Conservation (phyloP, 2,329 filamentous ascomycete genomes). For the Gnomoniopsis sp. region DNA sequence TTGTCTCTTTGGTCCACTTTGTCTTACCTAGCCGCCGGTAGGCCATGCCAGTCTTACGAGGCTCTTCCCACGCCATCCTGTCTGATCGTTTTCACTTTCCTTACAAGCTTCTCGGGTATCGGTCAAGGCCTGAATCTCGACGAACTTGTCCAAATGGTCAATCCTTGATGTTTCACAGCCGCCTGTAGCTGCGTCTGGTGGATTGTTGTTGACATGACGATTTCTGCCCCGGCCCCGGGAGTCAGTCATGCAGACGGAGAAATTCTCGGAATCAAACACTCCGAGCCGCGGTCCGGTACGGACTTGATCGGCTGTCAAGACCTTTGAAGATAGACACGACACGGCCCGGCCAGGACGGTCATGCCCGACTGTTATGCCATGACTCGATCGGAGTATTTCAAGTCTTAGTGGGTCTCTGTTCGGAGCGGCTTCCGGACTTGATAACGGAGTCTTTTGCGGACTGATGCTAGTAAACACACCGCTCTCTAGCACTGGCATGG, state of each 20-base stretch:
- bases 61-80: slow-evolving; percentile 41
- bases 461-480: not conserved
- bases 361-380: not conserved
- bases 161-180: not conserved
- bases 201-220: not conserved
- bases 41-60: slow-evolving; percentile 41
- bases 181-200: not conserved
- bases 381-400: not conserved
- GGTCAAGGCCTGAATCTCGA: not conserved
- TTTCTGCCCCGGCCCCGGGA: not conserved
- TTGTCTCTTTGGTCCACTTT: not conserved
- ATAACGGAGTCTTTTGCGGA: not conserved
- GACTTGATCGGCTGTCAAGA: not conserved
- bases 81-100: not conserved
- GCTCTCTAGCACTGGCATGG: not conserved
- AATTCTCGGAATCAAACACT: slow-evolving; percentile 10
- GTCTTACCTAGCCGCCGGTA: slow-evolving; percentile 32
- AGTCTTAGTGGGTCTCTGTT: not conserved
- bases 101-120: not conserved
- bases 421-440: not conserved
- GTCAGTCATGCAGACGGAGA: slow-evolving; percentile 8
- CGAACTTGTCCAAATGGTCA: not conserved
- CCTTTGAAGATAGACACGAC: not conserved
- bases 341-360: not conserved
- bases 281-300: not conserved